A percentile compares a stretch with the other conserved stretches of the same genome.
These are phyloP conservation scores for Eucalyptus leucophloia DNA, from an alignment of 345 rosid species.

Conservation along the genomic window DNA sequence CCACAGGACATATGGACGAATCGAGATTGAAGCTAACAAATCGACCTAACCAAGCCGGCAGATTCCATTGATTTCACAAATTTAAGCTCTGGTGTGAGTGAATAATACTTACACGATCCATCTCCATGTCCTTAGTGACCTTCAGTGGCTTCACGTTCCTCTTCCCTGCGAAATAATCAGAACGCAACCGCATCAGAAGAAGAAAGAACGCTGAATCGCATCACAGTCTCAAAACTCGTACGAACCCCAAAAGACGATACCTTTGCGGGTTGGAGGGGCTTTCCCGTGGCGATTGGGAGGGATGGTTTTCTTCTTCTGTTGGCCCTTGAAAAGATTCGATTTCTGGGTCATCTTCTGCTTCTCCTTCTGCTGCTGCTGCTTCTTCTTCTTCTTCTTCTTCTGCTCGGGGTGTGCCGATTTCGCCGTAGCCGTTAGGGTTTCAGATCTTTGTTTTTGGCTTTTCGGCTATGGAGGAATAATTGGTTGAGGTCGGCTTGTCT, in stretches of 20 bases:
- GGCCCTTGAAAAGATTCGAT: conserved; percentile 69
- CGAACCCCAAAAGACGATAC: conserved; percentile 2
- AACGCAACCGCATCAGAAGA: not conserved
- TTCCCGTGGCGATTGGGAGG: conserved; percentile 86
- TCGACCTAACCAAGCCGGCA: not conserved
- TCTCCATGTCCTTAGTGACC: conserved; percentile 55
- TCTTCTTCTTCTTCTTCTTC: not conserved
- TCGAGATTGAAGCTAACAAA: not conserved
- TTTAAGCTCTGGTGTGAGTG: not conserved
- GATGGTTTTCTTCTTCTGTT: conserved; percentile 56
- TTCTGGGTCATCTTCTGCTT: conserved; percentile 81
- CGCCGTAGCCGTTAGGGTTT: not conserved
- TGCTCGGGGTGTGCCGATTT: not conserved
- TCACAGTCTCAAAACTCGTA: not conserved
- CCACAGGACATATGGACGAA: not conserved
- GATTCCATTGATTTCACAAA: not conserved
- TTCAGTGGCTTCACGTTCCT: conserved; percentile 66
- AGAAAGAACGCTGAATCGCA: not conserved
- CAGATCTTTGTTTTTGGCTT: not conserved
- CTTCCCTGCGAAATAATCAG: conserved; percentile 31
- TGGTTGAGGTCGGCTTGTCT: not conserved
- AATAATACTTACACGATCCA: conserved; percentile 36
- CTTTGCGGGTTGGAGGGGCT: conserved; percentile 44
- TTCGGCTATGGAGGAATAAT: not conserved
- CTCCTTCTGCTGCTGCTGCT: accelerated